A percentile compares a stretch with the other conserved stretches of the same genome.
These are phyloP conservation scores for Apiospora kogelbergensis DNA, from an alignment of 2,329 filamentous ascomycete species.

Conservation along the genomic window DNA sequence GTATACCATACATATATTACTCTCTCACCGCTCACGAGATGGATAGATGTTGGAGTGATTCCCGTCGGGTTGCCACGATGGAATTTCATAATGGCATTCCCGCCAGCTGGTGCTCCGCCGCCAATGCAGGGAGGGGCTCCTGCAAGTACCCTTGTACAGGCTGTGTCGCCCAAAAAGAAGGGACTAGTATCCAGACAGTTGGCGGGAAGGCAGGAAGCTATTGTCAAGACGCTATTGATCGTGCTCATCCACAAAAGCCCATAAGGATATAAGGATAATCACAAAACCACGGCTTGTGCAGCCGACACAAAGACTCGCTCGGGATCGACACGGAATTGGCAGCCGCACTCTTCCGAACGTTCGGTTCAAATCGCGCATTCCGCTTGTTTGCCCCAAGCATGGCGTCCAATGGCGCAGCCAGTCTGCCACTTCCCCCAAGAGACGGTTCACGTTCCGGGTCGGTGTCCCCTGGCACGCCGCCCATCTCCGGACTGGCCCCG, in stretches of 20 bases:
- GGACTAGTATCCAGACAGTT: neutral
- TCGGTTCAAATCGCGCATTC: neutral
- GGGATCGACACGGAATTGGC: neutral
- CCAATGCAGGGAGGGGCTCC: neutral
- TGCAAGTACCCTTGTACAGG: neutral
- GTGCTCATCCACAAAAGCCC: neutral
- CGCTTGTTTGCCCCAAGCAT: neutral
- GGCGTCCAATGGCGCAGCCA: neutral
- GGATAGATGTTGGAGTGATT: neutral
- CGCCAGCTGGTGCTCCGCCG: neutral
- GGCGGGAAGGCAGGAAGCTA: neutral
- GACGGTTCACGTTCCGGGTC: slow-evolving; percentile 25
- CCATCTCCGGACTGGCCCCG: slow-evolving; percentile 23
- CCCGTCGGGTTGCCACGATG: neutral
- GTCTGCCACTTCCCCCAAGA: slow-evolving; percentile 26
- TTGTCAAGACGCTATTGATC: neutral
- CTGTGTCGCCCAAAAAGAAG: neutral
- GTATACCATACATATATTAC: no score
- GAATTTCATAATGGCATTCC: slow-evolving; percentile 1
- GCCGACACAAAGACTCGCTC: neutral
- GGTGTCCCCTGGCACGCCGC: slow-evolving; percentile 21
- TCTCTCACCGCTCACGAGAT: neutral
- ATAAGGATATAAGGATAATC: neutral
- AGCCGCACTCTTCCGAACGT: neutral
- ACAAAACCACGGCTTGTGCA: neutral